Evolutionary conservation across 257 asterid species (phyloP), one percentile per base, ranked within the genome.

Genomic region (Datura wrightii): DNA sequence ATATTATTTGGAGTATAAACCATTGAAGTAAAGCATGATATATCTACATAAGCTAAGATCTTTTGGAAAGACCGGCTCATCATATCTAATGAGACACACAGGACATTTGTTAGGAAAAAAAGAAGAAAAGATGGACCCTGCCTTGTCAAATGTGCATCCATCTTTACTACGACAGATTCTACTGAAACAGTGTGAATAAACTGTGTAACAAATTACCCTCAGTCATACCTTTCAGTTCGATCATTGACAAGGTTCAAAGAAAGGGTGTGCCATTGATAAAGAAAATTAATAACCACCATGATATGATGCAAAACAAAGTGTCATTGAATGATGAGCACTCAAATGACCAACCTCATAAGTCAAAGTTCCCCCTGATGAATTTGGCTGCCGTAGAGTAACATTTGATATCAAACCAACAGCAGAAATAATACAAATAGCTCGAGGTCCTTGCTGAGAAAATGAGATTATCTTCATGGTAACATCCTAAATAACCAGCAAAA

Each of bases 351-450:
- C 98, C 97, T 95, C 97, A 41, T 95, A 95, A 53, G 97, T 92
- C 89, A 92, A 82, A 58, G 94, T 93, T 76, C 97, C 94, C 72
- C 97, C 97, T 8, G 97, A 91, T 44, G 97, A 92, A 90, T 72
- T 90, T 82, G 97, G 97, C 87, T 91, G 97, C 58, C 93, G 86
- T 79, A 93, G 91, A 54, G 97, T 93, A 48, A 93, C 97, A 84
- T 88, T 93, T 8, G 97, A 93, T 79, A 95, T 92, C 65, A 92
- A 82, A 62, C 98, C 97, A 58, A 90, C 91, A 79, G 94, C 97
- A 56, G 98, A 95, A 60, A 95, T 90, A 50, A 95, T 90, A 87
- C 97, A 95, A 79, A 95, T 89, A 53, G 98, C 93, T 81, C 97
- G 94, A 3, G 97, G 97, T 46, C 97, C 98, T 87, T 93, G 93